These are phyloP conservation scores for Colletotrichum lini DNA, from an alignment of 2,329 filamentous ascomycete species.

Conservation along the genomic window DNA sequence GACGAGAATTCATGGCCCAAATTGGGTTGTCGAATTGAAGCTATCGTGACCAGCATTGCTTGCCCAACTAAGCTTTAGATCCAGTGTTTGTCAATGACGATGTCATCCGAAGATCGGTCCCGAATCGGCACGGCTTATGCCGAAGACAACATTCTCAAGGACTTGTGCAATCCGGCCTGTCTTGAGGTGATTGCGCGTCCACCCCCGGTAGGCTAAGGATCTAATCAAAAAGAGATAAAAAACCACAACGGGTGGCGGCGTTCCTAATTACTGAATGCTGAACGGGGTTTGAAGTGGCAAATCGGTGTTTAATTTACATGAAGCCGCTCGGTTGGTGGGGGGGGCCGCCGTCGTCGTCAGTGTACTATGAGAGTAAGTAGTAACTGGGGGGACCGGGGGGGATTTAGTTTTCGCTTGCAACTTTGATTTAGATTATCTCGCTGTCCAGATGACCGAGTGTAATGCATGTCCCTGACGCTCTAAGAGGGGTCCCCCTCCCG, in stretches of 20 bases:
- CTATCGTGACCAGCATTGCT: too few species aligned
- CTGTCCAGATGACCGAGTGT: too few species aligned
- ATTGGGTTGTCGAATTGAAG: too few species aligned
- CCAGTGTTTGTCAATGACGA: too few species aligned
- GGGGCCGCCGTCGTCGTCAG: background rate
- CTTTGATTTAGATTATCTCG: slow-evolving; percentile 18
- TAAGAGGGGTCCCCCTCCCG: too few species aligned
- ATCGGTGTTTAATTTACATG: slow-evolving; percentile 8
- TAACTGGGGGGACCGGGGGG: background rate
- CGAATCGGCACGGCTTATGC: slow-evolving; percentile 9
- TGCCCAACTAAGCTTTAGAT: background rate
- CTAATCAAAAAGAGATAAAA: background rate
- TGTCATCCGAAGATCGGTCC: background rate
- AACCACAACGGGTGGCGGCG: too few species aligned
- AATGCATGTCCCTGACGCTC: too few species aligned
- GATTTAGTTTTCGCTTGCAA: background rate
- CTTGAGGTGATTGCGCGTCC: slow-evolving; percentile 27
- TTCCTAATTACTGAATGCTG: background rate
- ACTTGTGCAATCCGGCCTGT: background rate
- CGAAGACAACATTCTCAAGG: background rate
- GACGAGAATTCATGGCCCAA: too few species aligned
- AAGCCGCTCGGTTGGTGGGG: background rate
- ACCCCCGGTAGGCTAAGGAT: background rate
- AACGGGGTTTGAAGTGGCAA: background rate
- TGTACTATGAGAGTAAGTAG: too few species aligned